Base-by-base conservation (phyloP, 257 asterid genomes). In the Solanum clarkiae region DNA sequence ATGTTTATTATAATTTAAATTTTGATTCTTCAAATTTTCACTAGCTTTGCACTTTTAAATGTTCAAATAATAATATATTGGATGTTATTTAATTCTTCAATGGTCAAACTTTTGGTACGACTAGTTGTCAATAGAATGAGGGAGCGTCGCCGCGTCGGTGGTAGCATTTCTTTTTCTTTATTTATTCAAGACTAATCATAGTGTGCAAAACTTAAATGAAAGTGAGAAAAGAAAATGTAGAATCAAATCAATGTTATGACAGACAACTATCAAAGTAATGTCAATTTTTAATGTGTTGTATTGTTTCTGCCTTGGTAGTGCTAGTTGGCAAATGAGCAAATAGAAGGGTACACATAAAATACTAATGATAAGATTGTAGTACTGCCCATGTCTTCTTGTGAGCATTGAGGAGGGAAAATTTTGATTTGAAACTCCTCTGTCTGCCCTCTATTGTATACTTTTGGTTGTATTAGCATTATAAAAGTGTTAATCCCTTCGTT, bases 1-100 rank as follows among this genome's bases (percentile, higher is more conserved):
- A 4, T 57, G 11, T 18, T 4, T 5, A 18, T 57, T 57, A 3
- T 4, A 57, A 57, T 57, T 57, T 18, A 57, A 66, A 1, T 2
- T 14, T 2, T 26, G 2, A 1, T 66, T 10, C 1, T 1, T 1
- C 1, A 7, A 29, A 0, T 29, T 66, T 66, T 29, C 0, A 3
- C 13, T 32, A 1, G 3, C 0, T 26, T 26, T 0, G 7, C 20
- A 66, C 22, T 9, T 2, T 26, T 13, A 7, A 2, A 65, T 12
- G 10, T 0, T 16, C 16, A 17, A 32, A 26, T 32, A 32, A 32
- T 32, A 32, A 32, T 32, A 32, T 32, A 32, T 32, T 32, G 1
- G 5, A 32, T 32, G 3, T 3, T 2, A 32, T 32, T 32, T 32
- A 32, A 32, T 32, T 32, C 40, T 32, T 32, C 5, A 4, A 36